Conservation (phyloP, 2,329 filamentous ascomycete species). For the Trichoderma atroviride region DNA sequence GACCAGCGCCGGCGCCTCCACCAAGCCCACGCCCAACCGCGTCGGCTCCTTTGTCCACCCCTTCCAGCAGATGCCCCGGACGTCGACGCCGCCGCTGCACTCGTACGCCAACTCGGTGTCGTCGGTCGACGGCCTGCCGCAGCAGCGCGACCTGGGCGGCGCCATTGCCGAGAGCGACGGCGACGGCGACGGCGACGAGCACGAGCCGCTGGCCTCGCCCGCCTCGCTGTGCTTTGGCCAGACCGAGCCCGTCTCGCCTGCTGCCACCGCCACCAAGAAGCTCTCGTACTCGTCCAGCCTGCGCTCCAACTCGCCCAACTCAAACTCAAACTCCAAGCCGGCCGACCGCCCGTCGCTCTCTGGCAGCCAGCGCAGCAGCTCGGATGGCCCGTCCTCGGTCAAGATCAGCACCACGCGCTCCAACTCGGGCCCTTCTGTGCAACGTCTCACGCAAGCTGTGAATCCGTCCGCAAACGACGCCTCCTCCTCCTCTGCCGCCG, state of each 20-base stretch:
- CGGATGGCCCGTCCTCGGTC: slow-evolving; percentile 38
- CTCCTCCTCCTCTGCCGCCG: slow-evolving; percentile 38
- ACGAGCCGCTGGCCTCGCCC: slow-evolving; percentile 31
- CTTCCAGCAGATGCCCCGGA: slow-evolving; percentile 65
- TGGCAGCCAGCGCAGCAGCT: slow-evolving; percentile 41
- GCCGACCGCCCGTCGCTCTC: slow-evolving; percentile 36
- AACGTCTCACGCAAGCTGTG: slow-evolving; percentile 46
- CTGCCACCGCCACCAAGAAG: slow-evolving; percentile 13
- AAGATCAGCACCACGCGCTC: slow-evolving; percentile 36
- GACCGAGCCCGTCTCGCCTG: slow-evolving; percentile 21
- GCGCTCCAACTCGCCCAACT: slow-evolving; percentile 5
- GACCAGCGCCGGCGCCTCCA: slow-evolving; percentile 59
- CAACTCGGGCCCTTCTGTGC: slow-evolving; percentile 33
- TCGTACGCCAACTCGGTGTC: slow-evolving; percentile 60
- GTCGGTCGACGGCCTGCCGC: slow-evolving; percentile 49
- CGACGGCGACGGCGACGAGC: slow-evolving; percentile 43
- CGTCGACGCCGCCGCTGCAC: slow-evolving; percentile 60
- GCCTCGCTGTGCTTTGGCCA: slow-evolving; percentile 26
- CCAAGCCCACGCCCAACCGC: slow-evolving; percentile 55
- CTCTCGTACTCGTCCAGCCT: slow-evolving; percentile 21
- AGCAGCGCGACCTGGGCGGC: slow-evolving; percentile 51
- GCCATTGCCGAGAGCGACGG: slow-evolving; percentile 46
- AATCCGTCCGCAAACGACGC: slow-evolving; percentile 48
- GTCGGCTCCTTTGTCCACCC: slow-evolving; percentile 62
- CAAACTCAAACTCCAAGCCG: not conserved